These are phyloP conservation scores for Mucuna pruriens DNA, from an alignment of 306 rosid genomes.

Conservation along the genomic window DNA sequence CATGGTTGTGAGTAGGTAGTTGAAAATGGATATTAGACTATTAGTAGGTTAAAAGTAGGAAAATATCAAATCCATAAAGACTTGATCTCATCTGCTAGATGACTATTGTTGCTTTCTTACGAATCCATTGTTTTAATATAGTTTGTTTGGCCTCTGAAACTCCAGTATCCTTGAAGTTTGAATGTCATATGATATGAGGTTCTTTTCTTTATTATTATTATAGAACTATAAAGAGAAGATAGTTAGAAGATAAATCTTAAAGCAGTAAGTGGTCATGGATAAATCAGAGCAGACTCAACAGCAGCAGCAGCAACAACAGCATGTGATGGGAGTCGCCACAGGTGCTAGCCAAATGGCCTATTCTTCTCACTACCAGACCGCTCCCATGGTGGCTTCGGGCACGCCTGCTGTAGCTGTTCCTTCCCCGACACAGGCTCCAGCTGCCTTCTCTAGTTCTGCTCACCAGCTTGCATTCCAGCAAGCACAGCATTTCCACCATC, in stretches of 20 bases:
- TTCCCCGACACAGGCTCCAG: slow-evolving; percentile 64
- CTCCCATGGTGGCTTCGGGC: slow-evolving; percentile 71
- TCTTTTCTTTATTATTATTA: background rate
- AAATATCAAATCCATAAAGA: background rate
- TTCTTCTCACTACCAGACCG: slow-evolving; percentile 63
- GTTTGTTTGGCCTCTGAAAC: background rate
- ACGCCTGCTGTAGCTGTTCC: slow-evolving; percentile 55
- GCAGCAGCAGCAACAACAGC: slow-evolving; percentile 50
- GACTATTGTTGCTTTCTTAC: background rate
- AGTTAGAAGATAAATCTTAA: slow-evolving; percentile 41
- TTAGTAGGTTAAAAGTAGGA: background rate
- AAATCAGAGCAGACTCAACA: slow-evolving; percentile 67
- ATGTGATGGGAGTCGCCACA: slow-evolving; percentile 53
- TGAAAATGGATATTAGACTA: background rate
- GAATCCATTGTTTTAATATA: background rate
- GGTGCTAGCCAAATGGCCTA: slow-evolving; percentile 62
- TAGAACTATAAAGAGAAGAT: slow-evolving; percentile 43
- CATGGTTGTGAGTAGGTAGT: background rate
- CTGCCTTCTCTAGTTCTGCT: slow-evolving; percentile 58
- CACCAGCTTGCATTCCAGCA: slow-evolving; percentile 78
- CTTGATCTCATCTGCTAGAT: background rate
- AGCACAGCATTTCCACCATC: slow-evolving; percentile 77
- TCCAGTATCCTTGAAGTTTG: slow-evolving; percentile 9
- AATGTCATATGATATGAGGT: slow-evolving; percentile 7
- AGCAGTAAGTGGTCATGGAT: slow-evolving; percentile 56